Conservation (phyloP, 495 filamentous ascomycete genomes). For the Acidiella bohemica region DNA sequence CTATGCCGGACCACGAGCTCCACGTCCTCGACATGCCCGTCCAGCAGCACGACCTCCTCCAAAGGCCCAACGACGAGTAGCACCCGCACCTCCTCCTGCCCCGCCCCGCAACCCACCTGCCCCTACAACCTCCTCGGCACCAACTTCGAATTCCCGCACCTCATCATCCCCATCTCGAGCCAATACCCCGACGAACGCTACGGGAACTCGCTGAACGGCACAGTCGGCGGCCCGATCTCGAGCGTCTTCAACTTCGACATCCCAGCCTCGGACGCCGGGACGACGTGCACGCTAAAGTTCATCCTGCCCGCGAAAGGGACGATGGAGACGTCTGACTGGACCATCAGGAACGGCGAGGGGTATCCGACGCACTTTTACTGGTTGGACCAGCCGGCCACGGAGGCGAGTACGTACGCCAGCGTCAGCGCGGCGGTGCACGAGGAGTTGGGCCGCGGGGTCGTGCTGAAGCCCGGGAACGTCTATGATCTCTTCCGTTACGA, state of each 20-base stretch:
- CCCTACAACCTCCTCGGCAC: constrained; percentile 6
- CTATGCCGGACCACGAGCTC: no score
- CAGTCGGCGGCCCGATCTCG: not conserved
- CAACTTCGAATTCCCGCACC: constrained; percentile 18
- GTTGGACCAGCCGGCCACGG: not conserved
- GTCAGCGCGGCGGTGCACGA: not conserved
- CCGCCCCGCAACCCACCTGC: constrained; percentile 5
- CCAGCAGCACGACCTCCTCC: no score
- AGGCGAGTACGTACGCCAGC: constrained; percentile 12
- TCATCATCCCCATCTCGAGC: constrained; percentile 25
- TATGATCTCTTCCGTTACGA: constrained; percentile 1
- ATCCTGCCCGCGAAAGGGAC: constrained; percentile 7
- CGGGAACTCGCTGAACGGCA: constrained; percentile 5
- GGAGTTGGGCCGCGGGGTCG: not conserved
- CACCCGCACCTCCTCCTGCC: no score
- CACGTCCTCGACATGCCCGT: no score
- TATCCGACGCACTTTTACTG: constrained; percentile 6
- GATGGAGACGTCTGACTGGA: constrained; percentile 12
- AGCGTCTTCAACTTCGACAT: constrained; percentile 14
- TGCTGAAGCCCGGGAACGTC: constrained; percentile 11
- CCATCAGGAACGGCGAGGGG: constrained; percentile 7
- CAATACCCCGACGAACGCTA: constrained; percentile 12
- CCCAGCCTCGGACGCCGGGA: constrained; percentile 13
- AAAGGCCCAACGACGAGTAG: no score
- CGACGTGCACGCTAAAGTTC: constrained; percentile 15